phyloP scores from a whole-genome alignment of 2,329 filamentous ascomycete genomes.

The Incumbomyces delicatus region DNA sequence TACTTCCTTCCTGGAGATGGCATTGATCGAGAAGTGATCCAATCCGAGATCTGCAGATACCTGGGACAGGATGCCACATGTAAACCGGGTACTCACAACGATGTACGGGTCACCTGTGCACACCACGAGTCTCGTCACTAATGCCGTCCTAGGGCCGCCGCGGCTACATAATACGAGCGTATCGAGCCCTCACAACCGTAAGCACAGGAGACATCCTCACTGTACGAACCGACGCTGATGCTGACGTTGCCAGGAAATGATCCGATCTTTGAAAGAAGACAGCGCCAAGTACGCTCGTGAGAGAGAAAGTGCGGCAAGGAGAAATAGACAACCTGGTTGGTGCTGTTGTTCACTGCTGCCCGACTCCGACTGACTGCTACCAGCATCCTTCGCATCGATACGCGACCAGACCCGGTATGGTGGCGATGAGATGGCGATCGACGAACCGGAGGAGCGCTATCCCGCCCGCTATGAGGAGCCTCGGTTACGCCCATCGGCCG shows the following conservation, averaged over 20 bases:
- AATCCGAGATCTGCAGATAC: slow-evolving; percentile 74
- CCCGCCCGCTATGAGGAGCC: slow-evolving; percentile 1
- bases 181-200: slow-evolving; percentile 69
- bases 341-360: neutral
- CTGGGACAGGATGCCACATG: slow-evolving; percentile 70
- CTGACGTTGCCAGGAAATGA: slow-evolving; percentile 39
- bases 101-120: slow-evolving; percentile 44
- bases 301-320: slow-evolving; percentile 1
- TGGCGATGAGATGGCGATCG: slow-evolving; percentile 6
- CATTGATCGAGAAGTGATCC: slow-evolving; percentile 76
- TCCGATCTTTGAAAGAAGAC: slow-evolving; percentile 45
- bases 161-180: slow-evolving; percentile 70
- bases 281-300: slow-evolving; percentile 32
- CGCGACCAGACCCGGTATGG: slow-evolving; percentile 4
- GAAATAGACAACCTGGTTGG: neutral
- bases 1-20: slow-evolving; percentile 73
- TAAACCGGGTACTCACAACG: slow-evolving; percentile 60
- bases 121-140: neutral
- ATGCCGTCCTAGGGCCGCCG: slow-evolving; percentile 45
- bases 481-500: slow-evolving; percentile 3
- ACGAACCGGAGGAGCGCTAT: slow-evolving; percentile 5
- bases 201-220: slow-evolving; percentile 25
- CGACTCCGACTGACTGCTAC: slow-evolving; percentile 4
- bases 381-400: slow-evolving; percentile 9
- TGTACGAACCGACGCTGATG: too few species aligned